These are phyloP conservation scores for Sanghuangporus weigelae DNA, from an alignment of 1,284 basidiomycete genomes.

Conservation along the genomic window DNA sequence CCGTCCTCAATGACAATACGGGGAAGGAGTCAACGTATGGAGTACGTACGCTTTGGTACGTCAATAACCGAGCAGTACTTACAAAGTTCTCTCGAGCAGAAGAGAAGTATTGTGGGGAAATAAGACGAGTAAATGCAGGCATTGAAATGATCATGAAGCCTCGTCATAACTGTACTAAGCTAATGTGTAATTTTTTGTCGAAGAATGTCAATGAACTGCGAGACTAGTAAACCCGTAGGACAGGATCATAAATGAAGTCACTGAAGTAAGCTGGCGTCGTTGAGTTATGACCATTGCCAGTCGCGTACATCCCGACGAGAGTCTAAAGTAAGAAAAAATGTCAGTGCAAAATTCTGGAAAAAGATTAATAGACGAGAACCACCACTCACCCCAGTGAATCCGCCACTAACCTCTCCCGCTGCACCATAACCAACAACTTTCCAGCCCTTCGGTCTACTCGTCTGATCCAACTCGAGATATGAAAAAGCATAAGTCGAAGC, in stretches of 20 bases:
- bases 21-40: conserved; percentile 17
- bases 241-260: conserved; percentile 12
- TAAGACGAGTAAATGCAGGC: conserved; percentile 3
- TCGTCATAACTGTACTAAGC: not conserved
- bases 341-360: not conserved
- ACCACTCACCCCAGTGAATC: conserved; percentile 20
- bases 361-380: not conserved
- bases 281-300: conserved; percentile 19
- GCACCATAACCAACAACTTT: conserved; percentile 19
- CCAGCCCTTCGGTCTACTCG: not conserved
- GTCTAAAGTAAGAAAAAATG: conserved; percentile 6
- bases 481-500: conserved; percentile 18
- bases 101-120: conserved; percentile 10
- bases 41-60: not conserved
- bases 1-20: conserved; percentile 15
- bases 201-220: not conserved
- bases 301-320: conserved; percentile 21
- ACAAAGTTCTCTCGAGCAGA: not conserved
- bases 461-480: conserved; percentile 7
- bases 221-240: conserved; percentile 10
- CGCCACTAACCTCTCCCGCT: conserved; percentile 22
- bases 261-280: conserved; percentile 19
- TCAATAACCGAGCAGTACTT: not conserved
- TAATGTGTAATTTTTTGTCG: not conserved
- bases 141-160: not conserved